Evolutionary conservation across 441 rosid genomes (phyloP).

Genomic region (Macaranga tanarius): DNA sequence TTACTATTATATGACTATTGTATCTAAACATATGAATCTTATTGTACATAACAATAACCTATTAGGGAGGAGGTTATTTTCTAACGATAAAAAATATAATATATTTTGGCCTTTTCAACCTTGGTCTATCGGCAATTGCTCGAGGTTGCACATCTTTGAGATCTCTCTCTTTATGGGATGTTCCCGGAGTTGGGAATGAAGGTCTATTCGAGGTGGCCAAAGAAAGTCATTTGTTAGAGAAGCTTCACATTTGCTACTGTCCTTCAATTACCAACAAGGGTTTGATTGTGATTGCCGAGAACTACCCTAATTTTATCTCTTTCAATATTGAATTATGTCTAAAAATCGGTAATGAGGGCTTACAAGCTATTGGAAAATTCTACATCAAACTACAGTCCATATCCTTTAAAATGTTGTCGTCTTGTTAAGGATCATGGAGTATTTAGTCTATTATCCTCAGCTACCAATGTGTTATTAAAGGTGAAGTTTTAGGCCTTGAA

Average conservation of each 20-base stretch:
- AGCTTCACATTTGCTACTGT: conserved; percentile 79
- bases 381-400: conserved; percentile 64
- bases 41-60: no score
- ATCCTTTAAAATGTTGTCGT: conserved; percentile 81
- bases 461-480: no score
- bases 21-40: no score
- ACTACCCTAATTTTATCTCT: conserved; percentile 60
- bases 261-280: conserved; percentile 67
- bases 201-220: conserved; percentile 67
- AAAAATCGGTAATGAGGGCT: conserved; percentile 73
- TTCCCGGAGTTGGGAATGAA: conserved; percentile 62
- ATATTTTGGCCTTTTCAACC: no score
- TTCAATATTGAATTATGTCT: conserved; percentile 69
- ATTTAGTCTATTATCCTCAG: no score
- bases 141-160: conserved; percentile 80
- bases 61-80: no score
- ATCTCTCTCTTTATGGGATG: conserved; percentile 77
- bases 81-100: no score
- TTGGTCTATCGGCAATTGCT: conserved; percentile 68
- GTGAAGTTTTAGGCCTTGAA: conserved; percentile 85
- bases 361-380: conserved; percentile 67
- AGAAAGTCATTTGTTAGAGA: conserved; percentile 72
- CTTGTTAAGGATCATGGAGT: conserved; percentile 89
- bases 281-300: conserved; percentile 65
- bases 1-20: no score